phyloP scores from a whole-genome alignment of 208 protist species.

The Acanthamoeba castellanii region DNA sequence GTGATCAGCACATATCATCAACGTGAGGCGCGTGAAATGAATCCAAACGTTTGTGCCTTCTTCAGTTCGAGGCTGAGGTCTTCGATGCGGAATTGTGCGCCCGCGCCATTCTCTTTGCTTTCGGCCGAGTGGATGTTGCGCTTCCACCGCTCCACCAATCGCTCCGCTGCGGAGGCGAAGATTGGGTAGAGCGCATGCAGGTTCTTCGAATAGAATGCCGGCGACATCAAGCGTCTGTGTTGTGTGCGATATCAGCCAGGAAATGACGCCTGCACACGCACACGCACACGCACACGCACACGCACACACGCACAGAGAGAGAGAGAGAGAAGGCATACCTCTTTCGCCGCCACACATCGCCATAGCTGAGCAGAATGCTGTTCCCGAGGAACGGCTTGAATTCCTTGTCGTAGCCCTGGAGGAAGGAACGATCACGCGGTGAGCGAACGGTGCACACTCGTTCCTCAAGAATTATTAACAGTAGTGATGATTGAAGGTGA shows the following conservation, averaged over 20 bases:
- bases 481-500: background rate
- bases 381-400: slow-evolving; percentile 30
- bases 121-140: background rate
- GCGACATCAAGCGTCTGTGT: background rate
- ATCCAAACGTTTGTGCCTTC: background rate
- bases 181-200: background rate
- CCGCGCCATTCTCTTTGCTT: no score
- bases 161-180: background rate
- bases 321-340: background rate
- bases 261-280: no score
- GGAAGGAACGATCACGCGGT: background rate
- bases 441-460: background rate
- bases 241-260: background rate
- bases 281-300: background rate
- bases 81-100: background rate
- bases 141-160: background rate
- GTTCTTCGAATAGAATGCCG: slow-evolving; percentile 20
- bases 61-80: slow-evolving; percentile 14
- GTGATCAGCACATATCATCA: no score
- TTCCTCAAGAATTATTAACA: background rate
- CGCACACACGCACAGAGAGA: no score
- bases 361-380: slow-evolving; percentile 32
- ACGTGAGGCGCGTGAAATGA: background rate
- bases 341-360: background rate
- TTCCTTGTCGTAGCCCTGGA: slow-evolving; percentile 26